These are phyloP conservation scores for Nymphaea thermarum DNA, from an alignment of 164 flowering plant species.

Conservation along the genomic window DNA sequence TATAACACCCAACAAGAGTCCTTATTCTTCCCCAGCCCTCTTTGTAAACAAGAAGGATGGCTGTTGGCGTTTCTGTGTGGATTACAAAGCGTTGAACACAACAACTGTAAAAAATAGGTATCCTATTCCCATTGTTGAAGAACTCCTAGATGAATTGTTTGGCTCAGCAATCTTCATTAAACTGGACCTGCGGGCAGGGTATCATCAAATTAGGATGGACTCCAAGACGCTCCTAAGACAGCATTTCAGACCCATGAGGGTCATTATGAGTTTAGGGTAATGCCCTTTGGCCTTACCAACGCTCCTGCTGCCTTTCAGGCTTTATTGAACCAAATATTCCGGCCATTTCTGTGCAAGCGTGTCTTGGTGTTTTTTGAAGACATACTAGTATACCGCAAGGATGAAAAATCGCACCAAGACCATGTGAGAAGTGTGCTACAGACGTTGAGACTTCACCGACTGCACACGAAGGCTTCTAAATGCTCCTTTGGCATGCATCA, in stretches of 20 bases:
- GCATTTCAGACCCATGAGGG: slow-evolving; percentile 2
- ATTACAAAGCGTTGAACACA: not conserved
- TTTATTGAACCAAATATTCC: not conserved
- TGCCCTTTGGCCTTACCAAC: slow-evolving; percentile 3
- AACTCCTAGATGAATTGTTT: not conserved
- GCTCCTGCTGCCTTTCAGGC: slow-evolving; percentile 1
- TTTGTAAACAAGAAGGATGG: slow-evolving; percentile 2
- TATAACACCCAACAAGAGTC: not conserved
- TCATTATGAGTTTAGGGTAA: slow-evolving; percentile 2
- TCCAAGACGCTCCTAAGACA: not conserved
- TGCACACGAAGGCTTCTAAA: not conserved
- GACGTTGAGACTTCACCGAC: not conserved
- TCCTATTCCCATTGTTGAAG: not conserved
- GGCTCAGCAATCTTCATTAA: not conserved
- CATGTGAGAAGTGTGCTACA: not conserved
- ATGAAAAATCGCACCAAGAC: not conserved
- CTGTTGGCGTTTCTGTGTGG: not conserved
- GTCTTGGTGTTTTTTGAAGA: slow-evolving; percentile 4
- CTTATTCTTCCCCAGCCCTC: not conserved
- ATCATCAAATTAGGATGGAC: slow-evolving; percentile 1
- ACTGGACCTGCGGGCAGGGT: not conserved
- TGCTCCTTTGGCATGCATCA: not conserved
- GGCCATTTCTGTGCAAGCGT: not conserved
- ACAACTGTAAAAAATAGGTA: not conserved
- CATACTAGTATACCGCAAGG: not conserved